These are phyloP conservation scores for Candida nitratophila DNA, from an alignment of 805 yeast genomes.

Conservation along the genomic window DNA sequence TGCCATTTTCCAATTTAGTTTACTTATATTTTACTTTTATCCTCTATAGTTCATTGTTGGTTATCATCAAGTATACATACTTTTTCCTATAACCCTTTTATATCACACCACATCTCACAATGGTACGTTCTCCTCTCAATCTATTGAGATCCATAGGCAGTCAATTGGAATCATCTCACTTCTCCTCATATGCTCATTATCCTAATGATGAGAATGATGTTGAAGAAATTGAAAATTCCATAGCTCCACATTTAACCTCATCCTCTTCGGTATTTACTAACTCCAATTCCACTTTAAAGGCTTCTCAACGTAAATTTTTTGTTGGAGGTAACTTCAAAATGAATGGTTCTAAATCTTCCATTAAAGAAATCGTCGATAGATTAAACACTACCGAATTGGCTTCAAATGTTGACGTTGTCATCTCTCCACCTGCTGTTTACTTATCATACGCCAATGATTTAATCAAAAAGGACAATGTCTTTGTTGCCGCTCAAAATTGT, in stretches of 20 bases:
- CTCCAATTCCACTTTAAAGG: conserved; percentile 8
- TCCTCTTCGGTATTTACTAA: background rate
- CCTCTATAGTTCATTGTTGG: too few species aligned
- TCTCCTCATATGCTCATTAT: background rate
- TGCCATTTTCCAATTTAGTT: too few species aligned
- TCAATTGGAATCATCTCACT: background rate
- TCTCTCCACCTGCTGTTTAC: conserved; percentile 96
- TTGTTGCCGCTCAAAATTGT: conserved; percentile 87
- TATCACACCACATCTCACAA: too few species aligned
- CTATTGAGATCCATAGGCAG: background rate
- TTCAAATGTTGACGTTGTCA: conserved; percentile 80
- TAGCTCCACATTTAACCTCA: background rate
- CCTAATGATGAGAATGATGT: background rate
- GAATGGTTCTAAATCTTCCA: conserved; percentile 89
- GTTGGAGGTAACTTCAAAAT: conserved; percentile 99
- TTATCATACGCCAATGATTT: conserved; percentile 64
- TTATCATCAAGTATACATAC: too few species aligned
- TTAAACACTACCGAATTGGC: conserved; percentile 77
- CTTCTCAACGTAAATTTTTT: conserved; percentile 49
- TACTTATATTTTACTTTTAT: too few species aligned
- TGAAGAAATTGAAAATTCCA: background rate
- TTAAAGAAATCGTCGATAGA: conserved; percentile 74
- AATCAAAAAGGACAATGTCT: conserved; percentile 65
- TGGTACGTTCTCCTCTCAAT: background rate
- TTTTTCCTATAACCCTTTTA: too few species aligned